A percentile compares a stretch with the other conserved stretches of the same genome.
These are phyloP conservation scores for Cyclanthera cordifolia DNA, from an alignment of 306 rosid genomes.

Conservation along the genomic window DNA sequence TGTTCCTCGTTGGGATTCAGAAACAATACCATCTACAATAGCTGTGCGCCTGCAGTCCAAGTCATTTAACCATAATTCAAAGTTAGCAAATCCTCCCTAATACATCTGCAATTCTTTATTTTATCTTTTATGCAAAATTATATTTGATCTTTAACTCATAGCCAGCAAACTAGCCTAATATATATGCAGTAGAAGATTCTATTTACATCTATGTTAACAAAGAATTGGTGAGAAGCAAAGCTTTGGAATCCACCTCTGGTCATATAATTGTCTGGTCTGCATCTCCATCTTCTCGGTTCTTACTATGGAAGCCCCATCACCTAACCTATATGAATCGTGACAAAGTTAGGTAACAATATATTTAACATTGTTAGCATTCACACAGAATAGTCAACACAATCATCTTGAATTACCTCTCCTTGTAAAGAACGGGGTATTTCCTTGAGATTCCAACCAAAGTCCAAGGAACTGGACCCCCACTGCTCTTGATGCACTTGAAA, in stretches of 20 bases:
- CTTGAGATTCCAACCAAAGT: conserved; percentile 73
- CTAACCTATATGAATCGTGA: conserved; percentile 38
- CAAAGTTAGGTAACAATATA: conserved; percentile 11
- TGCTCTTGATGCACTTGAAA: conserved; percentile 61
- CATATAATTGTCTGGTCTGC: conserved; percentile 36
- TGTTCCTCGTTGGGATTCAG: conserved; percentile 49
- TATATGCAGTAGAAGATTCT: neutral
- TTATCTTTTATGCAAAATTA: neutral
- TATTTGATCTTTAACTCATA: neutral
- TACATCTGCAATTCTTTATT: neutral
- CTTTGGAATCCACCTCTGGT: conserved; percentile 48
- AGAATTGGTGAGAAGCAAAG: neutral
- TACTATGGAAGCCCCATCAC: conserved; percentile 55
- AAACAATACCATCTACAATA: conserved; percentile 49
- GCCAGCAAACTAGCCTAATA: neutral
- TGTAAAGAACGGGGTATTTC: conserved; percentile 73
- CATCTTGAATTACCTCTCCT: conserved; percentile 49
- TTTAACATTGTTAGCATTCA: neutral
- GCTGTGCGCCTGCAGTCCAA: conserved; percentile 45
- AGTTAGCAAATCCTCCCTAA: neutral
- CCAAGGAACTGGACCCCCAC: conserved; percentile 70
- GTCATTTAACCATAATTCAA: neutral
- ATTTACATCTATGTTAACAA: neutral
- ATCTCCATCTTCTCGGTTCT: conserved; percentile 77
- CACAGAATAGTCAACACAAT: conserved; percentile 8